Conservation (phyloP, 2,329 filamentous ascomycete species). For the Graphilbum fragrans region DNA sequence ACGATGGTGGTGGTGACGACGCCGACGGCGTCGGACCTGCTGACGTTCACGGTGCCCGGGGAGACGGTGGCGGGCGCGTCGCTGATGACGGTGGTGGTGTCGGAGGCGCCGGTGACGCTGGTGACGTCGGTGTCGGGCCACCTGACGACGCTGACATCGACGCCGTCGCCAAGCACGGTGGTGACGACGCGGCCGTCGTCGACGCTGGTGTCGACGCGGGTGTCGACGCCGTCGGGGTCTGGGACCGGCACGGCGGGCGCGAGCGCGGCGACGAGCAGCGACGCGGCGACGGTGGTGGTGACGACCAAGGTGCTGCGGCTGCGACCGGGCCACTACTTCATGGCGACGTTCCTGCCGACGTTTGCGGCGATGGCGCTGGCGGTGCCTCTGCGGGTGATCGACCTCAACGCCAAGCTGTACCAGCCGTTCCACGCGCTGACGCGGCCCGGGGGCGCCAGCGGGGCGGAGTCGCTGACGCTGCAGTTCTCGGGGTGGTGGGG, state of each 20-base stretch:
- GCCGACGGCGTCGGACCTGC: neutral
- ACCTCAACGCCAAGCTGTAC: slow-evolving; percentile 26
- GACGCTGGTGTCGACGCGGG: slow-evolving; percentile 14
- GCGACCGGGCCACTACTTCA: slow-evolving; percentile 20
- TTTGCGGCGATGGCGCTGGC: slow-evolving; percentile 25
- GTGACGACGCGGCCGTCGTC: slow-evolving; percentile 12
- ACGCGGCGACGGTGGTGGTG: slow-evolving; percentile 7
- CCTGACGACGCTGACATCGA: slow-evolving; percentile 17
- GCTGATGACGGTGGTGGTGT: slow-evolving; percentile 11
- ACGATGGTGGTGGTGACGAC: neutral
- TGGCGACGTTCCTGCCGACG: slow-evolving; percentile 28
- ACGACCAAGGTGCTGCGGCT: slow-evolving; percentile 14
- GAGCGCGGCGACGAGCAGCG: neutral
- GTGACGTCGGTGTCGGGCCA: slow-evolving; percentile 16
- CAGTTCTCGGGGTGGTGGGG: slow-evolving; percentile 22
- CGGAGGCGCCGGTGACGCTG: slow-evolving; percentile 14
- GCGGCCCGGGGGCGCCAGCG: slow-evolving; percentile 21
- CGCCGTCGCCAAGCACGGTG: slow-evolving; percentile 13
- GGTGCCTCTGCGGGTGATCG: slow-evolving; percentile 26
- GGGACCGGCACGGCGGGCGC: slow-evolving; percentile 4
- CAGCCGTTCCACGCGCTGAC: slow-evolving; percentile 31
- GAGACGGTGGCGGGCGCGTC: neutral
- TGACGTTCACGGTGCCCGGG: neutral
- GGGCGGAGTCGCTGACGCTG: slow-evolving; percentile 27
- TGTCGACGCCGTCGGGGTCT: slow-evolving; percentile 10